Percentiles rank a stretch among this genome's conserved stretches.
These are phyloP conservation scores for Phaeosphaeria sp. DNA, from an alignment of 2,329 filamentous ascomycete genomes.

Conservation along the genomic window DNA sequence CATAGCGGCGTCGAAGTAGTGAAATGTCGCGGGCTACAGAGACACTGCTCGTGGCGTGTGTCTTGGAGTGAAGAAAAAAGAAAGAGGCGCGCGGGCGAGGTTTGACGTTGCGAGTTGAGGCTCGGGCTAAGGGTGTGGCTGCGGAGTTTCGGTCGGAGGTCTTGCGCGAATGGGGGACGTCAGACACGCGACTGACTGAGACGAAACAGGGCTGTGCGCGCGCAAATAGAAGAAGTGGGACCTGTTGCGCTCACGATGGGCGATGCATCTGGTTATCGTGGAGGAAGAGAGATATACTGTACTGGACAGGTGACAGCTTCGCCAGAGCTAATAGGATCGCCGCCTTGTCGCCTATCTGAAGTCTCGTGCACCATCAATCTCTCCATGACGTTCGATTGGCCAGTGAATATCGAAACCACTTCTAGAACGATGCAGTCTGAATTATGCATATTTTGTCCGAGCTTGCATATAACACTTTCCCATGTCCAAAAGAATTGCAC, in stretches of 20 bases:
- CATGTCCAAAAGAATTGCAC: not conserved
- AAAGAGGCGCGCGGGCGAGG: slow-evolving; percentile 1
- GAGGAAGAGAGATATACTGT: not conserved
- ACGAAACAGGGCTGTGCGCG: slow-evolving; percentile 14
- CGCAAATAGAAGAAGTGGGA: not conserved
- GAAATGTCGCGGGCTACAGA: not conserved
- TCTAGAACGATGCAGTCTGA: not conserved
- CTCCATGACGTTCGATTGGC: slow-evolving; percentile 1
- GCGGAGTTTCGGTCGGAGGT: slow-evolving; percentile 13
- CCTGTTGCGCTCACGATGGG: not conserved
- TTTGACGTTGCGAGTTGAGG: not conserved
- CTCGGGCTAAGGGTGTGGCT: slow-evolving; percentile 5
- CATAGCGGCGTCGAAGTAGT: slow-evolving; percentile 27
- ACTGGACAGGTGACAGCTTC: not conserved
- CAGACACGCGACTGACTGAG: not conserved
- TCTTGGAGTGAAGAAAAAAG: slow-evolving; percentile 3
- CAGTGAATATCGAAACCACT: not conserved
- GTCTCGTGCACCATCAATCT: not conserved
- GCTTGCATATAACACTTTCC: not conserved
- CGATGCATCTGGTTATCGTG: not conserved
- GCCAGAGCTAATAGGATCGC: not conserved
- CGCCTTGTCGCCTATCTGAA: not conserved
- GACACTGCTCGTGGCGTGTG: slow-evolving; percentile 2
- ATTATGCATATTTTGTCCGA: not conserved
- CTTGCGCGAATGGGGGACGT: slow-evolving; percentile 10